These are phyloP conservation scores for Lachancea fermentati DNA, from an alignment of 805 yeast genomes.

Conservation along the genomic window DNA sequence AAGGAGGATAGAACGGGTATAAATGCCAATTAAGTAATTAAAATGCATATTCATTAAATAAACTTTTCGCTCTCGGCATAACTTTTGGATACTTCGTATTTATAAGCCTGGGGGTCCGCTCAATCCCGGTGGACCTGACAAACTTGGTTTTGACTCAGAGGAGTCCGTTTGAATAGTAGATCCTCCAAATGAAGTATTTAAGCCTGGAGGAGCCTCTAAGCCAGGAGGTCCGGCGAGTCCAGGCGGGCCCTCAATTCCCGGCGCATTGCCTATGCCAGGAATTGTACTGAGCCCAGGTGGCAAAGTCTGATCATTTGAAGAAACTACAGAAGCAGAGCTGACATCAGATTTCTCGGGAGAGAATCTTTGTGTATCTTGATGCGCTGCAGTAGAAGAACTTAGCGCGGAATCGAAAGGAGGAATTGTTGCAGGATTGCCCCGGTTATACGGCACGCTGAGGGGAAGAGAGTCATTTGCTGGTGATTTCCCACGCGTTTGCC, in stretches of 20 bases:
- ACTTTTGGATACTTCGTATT: constrained; percentile 11
- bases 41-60: neutral
- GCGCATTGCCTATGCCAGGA: constrained; percentile 17
- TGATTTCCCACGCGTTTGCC: too few relatives aligned
- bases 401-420: too few relatives aligned
- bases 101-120: constrained; percentile 23
- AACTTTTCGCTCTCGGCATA: constrained; percentile 12
- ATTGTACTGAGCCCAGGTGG: constrained; percentile 13
- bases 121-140: constrained; percentile 25
- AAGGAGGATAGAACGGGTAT: constrained; percentile 21
- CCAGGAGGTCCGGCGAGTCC: constrained; percentile 12
- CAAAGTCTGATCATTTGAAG: neutral
- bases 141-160: constrained; percentile 1
- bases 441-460: too few relatives aligned
- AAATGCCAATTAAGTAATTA: too few relatives aligned
- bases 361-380: too few relatives aligned
- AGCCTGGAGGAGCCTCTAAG: constrained; percentile 6
- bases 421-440: too few relatives aligned
- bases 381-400: too few relatives aligned
- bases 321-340: neutral
- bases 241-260: constrained; percentile 13
- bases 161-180: constrained; percentile 7
- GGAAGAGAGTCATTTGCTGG: too few relatives aligned
- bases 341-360: too few relatives aligned
- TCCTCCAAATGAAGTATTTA: neutral